Evolutionary conservation across 2,329 filamentous ascomycete genomes (phyloP), one percentile per base, ranked within the genome.

Genomic region (Keithomyces neogunnii): DNA sequence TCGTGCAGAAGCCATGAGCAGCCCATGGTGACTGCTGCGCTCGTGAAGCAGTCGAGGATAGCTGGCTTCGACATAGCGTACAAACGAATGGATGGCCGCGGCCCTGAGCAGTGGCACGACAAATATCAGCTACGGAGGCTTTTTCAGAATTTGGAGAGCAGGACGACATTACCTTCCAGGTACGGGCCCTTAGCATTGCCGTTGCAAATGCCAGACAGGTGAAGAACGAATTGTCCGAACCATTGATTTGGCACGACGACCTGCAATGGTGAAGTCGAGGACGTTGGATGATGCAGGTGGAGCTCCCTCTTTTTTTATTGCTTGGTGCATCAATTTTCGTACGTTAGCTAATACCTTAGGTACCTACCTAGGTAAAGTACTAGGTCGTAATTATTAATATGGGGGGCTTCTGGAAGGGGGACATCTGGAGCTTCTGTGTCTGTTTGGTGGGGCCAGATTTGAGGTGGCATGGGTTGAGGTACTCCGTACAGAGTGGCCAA

Each of bases 141-240:
- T 44, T 5, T 30, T 3, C 26, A 30, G 9, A 11, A 50, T 49
- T 50, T 49, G 50, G 39, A 48, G 8, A 50, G 55, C 9, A 49
- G 44, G 57, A 38, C 8, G 26, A 39, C 8, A n/a, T 31, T 39
- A 73, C 73, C 66, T 68, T 67, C 60, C 65, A 69, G 59, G 64
- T 54, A 55, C 66, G 66, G 57, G 66, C 66, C 65, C 70, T 71
- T 54, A 75, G 69, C 73, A 75, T 75, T 56, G 58, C 65, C 59
- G 57, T 54, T 51, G 53, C 47, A 49, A 48, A 38, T 35, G 31
- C 38, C 44, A 45, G 40, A 26, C 45, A 48, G 57, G 32, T 10
- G 40, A 11, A 26, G 26, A 10, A 28, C 10, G 40, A 11, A 5
- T 30, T 44, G 40, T 9, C 28, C 13, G n/a, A 2, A 42, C 10